Base-by-base conservation (phyloP, 164 flowering plant species). In the Annona squamosa region DNA sequence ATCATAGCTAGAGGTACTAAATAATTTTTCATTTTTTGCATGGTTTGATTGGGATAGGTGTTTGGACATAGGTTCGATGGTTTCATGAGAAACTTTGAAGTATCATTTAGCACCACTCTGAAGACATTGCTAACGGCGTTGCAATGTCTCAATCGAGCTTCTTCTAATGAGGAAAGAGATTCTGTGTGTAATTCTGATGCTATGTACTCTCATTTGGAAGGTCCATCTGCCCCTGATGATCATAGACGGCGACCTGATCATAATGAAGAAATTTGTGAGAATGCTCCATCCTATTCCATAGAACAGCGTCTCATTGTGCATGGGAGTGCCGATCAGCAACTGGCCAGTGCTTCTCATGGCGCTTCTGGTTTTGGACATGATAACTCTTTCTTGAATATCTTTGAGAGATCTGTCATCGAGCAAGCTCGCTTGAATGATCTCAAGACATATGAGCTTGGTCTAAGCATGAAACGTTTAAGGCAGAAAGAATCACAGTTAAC, bases 371-470 rank as follows among this genome's bases (percentile, higher is more conserved):
- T 82, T 47, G 69, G 62, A 45, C 69, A 18, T 13, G 82, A 78
- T 48, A 78, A 74, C 5, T 82, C 85, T 19, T 47, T 81, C 73
- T 61, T 85, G 65, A 82, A 77, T 74, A 84, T 91, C 5, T 75
- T 86, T n/a, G 89, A 88, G 85, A 91, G 82, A 80, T 92, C 98
- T 46, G 81, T 91, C 10, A 69, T 76, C 70, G 98, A 90, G 85
- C 98, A 91, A 77, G 72, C 85, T 13, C 96, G 97, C 73, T 87
- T 91, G 17, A 95, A 95, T 79, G 89, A 93, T 71, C 91, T 95
- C 41, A 95, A 90, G 84, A 46, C 81, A 62, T 68, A 85, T 75
- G 91, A 92, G 86, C 83, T 95, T 67, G 81, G 86, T 72, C 90
- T 95, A 63, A 72, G 64, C 19, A 83, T 90, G 89, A 82, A 79